A percentile compares a stretch with the other conserved stretches of the same genome.
phyloP scores from a whole-genome alignment of 768 basidiomycete species.

The Phylloporus arenicola region DNA sequence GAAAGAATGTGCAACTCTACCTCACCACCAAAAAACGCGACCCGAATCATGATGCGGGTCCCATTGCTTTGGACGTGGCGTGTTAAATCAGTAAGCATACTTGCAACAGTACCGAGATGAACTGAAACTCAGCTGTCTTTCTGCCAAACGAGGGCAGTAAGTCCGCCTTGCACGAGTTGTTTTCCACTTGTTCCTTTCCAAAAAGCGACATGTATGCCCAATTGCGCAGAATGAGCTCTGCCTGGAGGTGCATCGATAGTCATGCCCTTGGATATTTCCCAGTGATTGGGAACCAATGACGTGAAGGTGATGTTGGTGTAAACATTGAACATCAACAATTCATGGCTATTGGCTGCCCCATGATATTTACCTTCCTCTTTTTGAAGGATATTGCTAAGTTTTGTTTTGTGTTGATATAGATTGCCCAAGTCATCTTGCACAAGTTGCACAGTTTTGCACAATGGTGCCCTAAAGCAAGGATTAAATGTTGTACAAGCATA shows the following conservation, averaged over 20 bases:
- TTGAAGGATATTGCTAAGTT: slow-evolving; percentile 41
- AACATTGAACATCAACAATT: slow-evolving; percentile 56
- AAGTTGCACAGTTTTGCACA: slow-evolving; percentile 46
- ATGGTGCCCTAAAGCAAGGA: slow-evolving; percentile 38
- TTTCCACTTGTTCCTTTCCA: slow-evolving; percentile 61
- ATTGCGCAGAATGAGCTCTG: slow-evolving; percentile 38
- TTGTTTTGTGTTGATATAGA: slow-evolving; percentile 27
- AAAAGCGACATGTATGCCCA: slow-evolving; percentile 41
- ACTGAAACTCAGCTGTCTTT: slow-evolving; percentile 31
- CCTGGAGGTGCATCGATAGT: slow-evolving; percentile 51
- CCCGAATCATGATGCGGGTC: slow-evolving; percentile 39
- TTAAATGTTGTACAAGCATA: background rate
- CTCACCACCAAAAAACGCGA: slow-evolving; percentile 60
- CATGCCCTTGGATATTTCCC: slow-evolving; percentile 46
- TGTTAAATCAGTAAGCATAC: slow-evolving; percentile 39
- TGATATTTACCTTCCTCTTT: slow-evolving; percentile 56
- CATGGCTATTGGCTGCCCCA: slow-evolving; percentile 36
- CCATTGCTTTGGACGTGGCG: slow-evolving; percentile 35
- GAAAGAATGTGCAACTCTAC: too few species aligned
- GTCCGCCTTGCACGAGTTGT: slow-evolving; percentile 54
- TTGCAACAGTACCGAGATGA: slow-evolving; percentile 51
- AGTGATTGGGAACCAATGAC: slow-evolving; percentile 42
- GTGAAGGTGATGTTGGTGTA: slow-evolving; percentile 51
- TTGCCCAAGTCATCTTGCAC: slow-evolving; percentile 42
- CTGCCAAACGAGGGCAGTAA: slow-evolving; percentile 57